Conservation (phyloP, 2,329 filamentous ascomycete genomes). For the Beauveria bassiana region DNA sequence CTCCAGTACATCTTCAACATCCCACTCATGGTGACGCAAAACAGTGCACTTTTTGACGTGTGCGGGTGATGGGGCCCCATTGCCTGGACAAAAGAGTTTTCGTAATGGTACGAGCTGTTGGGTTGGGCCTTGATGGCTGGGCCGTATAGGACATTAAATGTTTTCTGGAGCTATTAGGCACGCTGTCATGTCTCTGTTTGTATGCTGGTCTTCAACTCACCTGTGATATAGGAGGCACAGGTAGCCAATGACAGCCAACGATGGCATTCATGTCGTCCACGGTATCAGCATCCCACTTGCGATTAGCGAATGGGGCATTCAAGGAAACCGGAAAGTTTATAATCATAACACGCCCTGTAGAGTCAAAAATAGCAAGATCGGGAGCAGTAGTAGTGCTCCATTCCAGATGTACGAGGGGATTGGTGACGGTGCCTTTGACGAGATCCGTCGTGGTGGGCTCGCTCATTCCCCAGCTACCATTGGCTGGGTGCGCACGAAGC, state of each 20-base stretch:
- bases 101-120: constrained; percentile 55
- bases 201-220: constrained; percentile 16
- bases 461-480: constrained; percentile 69
- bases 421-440: constrained; percentile 54
- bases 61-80: constrained; percentile 68
- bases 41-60: constrained; percentile 61
- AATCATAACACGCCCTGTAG: constrained; percentile 68
- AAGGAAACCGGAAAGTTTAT: constrained; percentile 63
- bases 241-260: constrained; percentile 82
- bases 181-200: not conserved
- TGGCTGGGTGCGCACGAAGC: constrained; percentile 58
- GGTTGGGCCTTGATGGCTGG: constrained; percentile 53
- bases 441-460: constrained; percentile 59
- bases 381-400: constrained; percentile 68
- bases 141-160: constrained; percentile 43
- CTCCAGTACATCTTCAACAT: constrained; percentile 69
- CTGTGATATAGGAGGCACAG: constrained; percentile 44
- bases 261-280: constrained; percentile 69
- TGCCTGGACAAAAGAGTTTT: constrained; percentile 56
- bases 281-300: constrained; percentile 58
- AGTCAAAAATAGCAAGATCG: constrained; percentile 78
- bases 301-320: constrained; percentile 59
- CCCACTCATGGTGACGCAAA: constrained; percentile 70
- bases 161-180: constrained; percentile 22
- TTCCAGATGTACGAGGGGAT: constrained; percentile 68